Evolutionary conservation across 2,329 filamentous ascomycete species (phyloP).

Genomic region (Alternaria longipes): DNA sequence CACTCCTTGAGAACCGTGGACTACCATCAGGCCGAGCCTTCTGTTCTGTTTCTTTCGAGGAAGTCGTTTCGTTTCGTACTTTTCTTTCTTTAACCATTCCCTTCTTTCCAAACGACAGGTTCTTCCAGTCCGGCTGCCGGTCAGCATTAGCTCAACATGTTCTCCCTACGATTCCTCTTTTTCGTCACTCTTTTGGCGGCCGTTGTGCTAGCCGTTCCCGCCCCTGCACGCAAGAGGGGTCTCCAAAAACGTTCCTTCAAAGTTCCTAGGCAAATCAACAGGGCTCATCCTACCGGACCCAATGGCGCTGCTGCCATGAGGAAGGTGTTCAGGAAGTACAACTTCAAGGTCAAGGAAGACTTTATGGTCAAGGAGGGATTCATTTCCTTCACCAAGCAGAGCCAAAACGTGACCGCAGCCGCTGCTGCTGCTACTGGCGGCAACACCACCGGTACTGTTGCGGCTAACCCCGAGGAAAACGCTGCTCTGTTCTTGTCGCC

Average conservation of each 20-base stretch:
- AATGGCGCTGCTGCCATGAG: constrained; percentile 70
- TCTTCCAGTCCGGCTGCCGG: constrained; percentile 48
- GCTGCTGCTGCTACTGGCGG: constrained; percentile 25
- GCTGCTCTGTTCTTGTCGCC: constrained; percentile 76
- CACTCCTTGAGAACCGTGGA: constrained; percentile 36
- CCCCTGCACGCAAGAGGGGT: constrained; percentile 39
- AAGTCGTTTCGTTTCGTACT: constrained; percentile 32
- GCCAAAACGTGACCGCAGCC: constrained; percentile 35
- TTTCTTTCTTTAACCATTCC: constrained; percentile 29
- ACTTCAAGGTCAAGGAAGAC: constrained; percentile 48
- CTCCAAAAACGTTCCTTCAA: constrained; percentile 68
- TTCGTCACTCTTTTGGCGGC: constrained; percentile 60
- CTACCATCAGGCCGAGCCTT: constrained; percentile 44
- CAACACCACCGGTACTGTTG: constrained; percentile 65
- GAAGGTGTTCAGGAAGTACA: constrained; percentile 75
- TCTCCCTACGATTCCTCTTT: constrained; percentile 50
- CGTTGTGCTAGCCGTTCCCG: constrained; percentile 58
- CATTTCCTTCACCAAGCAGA: constrained; percentile 44
- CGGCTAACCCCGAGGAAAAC: constrained; percentile 70
- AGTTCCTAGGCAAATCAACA: constrained; percentile 66
- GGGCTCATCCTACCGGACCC: constrained; percentile 58
- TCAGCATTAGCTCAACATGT: constrained; percentile 50
- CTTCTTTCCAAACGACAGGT: constrained; percentile 28
- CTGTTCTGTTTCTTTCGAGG: constrained; percentile 32
- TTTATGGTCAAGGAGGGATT: constrained; percentile 47